phyloP scores from a whole-genome alignment of 768 basidiomycete species.

The Tephrocybe rancida region DNA sequence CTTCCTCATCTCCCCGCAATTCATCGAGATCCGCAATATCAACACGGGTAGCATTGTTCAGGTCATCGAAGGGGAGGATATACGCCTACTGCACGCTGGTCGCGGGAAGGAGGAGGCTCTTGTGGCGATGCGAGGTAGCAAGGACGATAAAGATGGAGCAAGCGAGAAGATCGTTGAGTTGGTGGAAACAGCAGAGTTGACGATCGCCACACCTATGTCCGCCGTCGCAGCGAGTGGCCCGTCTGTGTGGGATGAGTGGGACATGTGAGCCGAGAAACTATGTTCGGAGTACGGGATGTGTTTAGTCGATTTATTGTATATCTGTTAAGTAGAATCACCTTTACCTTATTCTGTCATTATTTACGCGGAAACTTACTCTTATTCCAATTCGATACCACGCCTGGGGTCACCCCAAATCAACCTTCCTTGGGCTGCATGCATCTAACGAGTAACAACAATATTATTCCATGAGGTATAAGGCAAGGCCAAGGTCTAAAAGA shows the following conservation, averaged over 20 bases:
- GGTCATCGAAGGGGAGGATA: conserved; percentile 74
- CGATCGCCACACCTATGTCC: conserved; percentile 33
- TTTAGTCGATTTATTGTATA: neutral
- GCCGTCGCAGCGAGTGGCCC: conserved; percentile 20
- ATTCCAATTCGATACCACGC: too few species aligned
- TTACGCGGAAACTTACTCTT: too few species aligned
- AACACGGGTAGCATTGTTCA: conserved; percentile 73
- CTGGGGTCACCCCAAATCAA: neutral
- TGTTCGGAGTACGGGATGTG: neutral
- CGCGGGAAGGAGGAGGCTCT: conserved; percentile 53
- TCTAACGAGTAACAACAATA: neutral
- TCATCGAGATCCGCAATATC: conserved; percentile 73
- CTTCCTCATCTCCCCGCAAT: conserved; percentile 73
- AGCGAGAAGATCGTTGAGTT: conserved; percentile 71
- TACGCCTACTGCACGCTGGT: conserved; percentile 62
- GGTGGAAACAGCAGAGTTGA: conserved; percentile 65
- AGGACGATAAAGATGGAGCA: conserved; percentile 56
- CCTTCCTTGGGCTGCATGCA: neutral
- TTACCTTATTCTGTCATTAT: too few species aligned
- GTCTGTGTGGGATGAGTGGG: conserved; percentile 75
- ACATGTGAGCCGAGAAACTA: conserved; percentile 44
- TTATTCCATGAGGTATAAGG: neutral
- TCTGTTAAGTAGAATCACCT: too few species aligned
- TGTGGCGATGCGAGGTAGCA: conserved; percentile 63
- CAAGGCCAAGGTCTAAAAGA: too few species aligned